A percentile compares a stretch with the other conserved stretches of the same genome.
Conservation (phyloP, 345 rosid species). For the Aurinia saxatilis region DNA sequence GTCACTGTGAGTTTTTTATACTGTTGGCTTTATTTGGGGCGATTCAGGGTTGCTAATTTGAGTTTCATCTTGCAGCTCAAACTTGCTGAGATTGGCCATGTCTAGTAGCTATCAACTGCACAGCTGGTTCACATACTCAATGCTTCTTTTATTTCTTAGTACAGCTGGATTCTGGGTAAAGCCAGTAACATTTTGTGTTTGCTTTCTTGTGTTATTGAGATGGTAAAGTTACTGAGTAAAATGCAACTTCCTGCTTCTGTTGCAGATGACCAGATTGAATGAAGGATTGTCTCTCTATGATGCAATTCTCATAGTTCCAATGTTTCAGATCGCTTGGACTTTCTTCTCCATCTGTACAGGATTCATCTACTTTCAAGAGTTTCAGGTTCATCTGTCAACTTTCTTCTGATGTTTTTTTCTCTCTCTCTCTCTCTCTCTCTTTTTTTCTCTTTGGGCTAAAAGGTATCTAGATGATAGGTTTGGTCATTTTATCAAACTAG, state of each 20-base stretch:
- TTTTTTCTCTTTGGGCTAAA: neutral
- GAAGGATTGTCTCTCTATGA: constrained; percentile 89
- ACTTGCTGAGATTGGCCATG: constrained; percentile 90
- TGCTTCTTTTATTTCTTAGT: constrained; percentile 91
- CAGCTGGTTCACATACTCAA: constrained; percentile 98
- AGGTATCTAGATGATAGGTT: neutral
- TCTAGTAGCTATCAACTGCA: constrained; percentile 78
- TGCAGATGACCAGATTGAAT: constrained; percentile 93
- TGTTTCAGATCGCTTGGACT: constrained; percentile 99
- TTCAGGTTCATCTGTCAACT: constrained; percentile 52
- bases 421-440: too few relatives aligned
- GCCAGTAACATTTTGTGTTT: constrained; percentile 17
- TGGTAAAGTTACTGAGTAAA: constrained; percentile 5
- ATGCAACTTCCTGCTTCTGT: neutral
- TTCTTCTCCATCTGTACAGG: constrained; percentile 99
- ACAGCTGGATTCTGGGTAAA: constrained; percentile 99
- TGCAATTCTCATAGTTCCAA: constrained; percentile 96
- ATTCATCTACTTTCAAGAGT: constrained; percentile 96
- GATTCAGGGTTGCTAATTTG: constrained; percentile 5
- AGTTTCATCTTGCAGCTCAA: constrained; percentile 57
- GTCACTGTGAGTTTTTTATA: constrained; percentile 67
- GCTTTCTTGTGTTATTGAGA: constrained; percentile 1
- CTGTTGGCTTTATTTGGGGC: neutral
- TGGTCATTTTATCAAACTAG: neutral
- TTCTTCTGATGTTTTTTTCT: neutral